These are phyloP conservation scores for Harringtonia aguacate DNA, from an alignment of 2,329 filamentous ascomycete species.

Conservation along the genomic window DNA sequence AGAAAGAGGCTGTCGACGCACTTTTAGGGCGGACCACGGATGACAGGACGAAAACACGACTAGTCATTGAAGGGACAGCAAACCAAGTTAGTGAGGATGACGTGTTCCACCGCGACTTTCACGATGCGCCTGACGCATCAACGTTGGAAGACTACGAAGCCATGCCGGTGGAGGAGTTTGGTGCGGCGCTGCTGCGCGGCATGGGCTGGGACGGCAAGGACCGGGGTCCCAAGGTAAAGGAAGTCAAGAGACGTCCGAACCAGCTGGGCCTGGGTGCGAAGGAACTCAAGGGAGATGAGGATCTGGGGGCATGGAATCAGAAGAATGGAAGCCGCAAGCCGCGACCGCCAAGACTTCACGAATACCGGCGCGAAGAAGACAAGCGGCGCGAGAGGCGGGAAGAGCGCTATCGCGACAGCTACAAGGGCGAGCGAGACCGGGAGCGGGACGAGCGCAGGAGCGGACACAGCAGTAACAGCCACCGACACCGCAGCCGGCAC, in stretches of 20 bases:
- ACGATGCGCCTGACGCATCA: constrained; percentile 61
- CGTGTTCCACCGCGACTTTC: constrained; percentile 59
- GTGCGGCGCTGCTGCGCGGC: constrained; percentile 75
- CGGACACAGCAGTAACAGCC: constrained; percentile 1
- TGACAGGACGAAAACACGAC: constrained; percentile 7
- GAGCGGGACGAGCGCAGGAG: constrained; percentile 2
- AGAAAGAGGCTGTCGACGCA: constrained; percentile 12
- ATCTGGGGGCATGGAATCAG: constrained; percentile 15
- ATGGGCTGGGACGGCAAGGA: constrained; percentile 86
- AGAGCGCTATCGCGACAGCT: constrained; percentile 11
- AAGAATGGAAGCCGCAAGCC: constrained; percentile 5
- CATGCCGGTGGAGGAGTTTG: constrained; percentile 90
- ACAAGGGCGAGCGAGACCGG: constrained; percentile 12
- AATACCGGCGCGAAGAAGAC: constrained; percentile 14
- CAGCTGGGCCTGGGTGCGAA: constrained; percentile 70
- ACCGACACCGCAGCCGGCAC: constrained; percentile 5
- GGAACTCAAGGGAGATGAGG: constrained; percentile 14
- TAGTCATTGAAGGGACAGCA: constrained; percentile 12
- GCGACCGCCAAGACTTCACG: constrained; percentile 13
- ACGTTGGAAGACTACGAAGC: constrained; percentile 77
- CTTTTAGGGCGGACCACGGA: constrained; percentile 9
- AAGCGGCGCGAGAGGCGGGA: constrained; percentile 11
- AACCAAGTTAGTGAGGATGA: constrained; percentile 50
- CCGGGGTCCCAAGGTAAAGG: constrained; percentile 47
- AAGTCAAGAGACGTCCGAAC: constrained; percentile 62